Evolutionary conservation across 2,329 filamentous ascomycete genomes (phyloP).

Genomic region (Botrytis porri): DNA sequence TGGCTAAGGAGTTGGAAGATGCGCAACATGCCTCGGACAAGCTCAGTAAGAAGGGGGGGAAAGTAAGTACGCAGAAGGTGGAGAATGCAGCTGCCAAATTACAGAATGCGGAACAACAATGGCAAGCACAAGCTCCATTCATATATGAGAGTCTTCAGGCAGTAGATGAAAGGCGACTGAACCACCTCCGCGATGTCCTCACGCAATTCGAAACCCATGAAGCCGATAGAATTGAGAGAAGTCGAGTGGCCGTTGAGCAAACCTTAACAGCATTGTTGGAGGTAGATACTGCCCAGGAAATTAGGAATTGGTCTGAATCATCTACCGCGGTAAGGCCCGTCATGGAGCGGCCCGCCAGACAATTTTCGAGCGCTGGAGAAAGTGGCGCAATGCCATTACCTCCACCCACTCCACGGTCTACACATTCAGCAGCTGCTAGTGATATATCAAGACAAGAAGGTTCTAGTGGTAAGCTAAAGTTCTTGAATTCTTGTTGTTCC

Average conservation of each 20-base stretch:
- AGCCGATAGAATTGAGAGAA: slow-evolving; percentile 78
- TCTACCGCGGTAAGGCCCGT: slow-evolving; percentile 40
- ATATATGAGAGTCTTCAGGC: slow-evolving; percentile 92
- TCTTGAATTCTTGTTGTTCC: background rate
- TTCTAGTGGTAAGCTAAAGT: slow-evolving; percentile 11
- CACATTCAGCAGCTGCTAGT: slow-evolving; percentile 33
- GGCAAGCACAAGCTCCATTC: slow-evolving; percentile 92
- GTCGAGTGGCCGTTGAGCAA: slow-evolving; percentile 70
- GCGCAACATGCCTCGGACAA: slow-evolving; percentile 85
- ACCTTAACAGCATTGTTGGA: slow-evolving; percentile 81
- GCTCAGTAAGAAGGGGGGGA: slow-evolving; percentile 73
- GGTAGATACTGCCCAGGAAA: slow-evolving; percentile 82
- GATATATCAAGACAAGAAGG: slow-evolving; percentile 28
- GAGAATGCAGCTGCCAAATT: slow-evolving; percentile 70
- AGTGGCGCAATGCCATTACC: slow-evolving; percentile 28
- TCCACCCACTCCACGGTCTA: slow-evolving; percentile 32
- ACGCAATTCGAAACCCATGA: slow-evolving; percentile 94
- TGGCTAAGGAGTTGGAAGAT: slow-evolving; percentile 82
- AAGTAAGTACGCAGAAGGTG: slow-evolving; percentile 73
- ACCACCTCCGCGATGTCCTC: slow-evolving; percentile 84
- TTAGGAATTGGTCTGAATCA: slow-evolving; percentile 63
- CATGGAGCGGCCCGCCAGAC: slow-evolving; percentile 34
- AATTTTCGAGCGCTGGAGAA: slow-evolving; percentile 32
- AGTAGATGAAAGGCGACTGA: slow-evolving; percentile 82
- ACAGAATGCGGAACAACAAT: slow-evolving; percentile 77